Percentiles rank a stretch among this genome's conserved stretches.
phyloP scores from a whole-genome alignment of 306 rosid genomes.

The Boehmeria nivea region DNA sequence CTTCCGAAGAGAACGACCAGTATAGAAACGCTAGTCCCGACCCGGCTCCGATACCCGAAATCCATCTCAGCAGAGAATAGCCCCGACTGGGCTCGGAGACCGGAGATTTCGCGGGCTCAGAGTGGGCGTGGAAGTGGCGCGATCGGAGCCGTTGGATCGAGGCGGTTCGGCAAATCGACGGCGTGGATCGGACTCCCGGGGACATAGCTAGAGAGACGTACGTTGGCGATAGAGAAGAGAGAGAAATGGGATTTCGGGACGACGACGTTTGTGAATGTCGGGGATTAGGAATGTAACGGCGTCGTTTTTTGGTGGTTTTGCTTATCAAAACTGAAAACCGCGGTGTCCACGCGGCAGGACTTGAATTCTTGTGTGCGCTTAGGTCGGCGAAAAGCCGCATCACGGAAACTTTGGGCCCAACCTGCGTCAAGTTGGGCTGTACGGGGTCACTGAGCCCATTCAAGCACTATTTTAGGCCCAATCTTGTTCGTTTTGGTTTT shows the following conservation, averaged over 20 bases:
- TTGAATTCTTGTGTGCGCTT: too few relatives aligned
- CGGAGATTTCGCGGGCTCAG: neutral
- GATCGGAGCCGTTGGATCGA: conserved; percentile 23
- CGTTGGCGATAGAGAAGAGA: neutral
- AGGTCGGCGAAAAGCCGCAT: neutral
- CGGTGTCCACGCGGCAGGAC: too few relatives aligned
- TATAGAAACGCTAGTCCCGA: conserved; percentile 51
- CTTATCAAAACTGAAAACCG: too few relatives aligned
- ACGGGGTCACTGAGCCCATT: too few relatives aligned
- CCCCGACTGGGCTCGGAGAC: neutral
- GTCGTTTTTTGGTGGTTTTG: neutral
- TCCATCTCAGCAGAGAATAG: conserved; percentile 24
- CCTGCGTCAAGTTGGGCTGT: too few relatives aligned
- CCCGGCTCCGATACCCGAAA: conserved; percentile 33
- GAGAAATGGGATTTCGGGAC: neutral
- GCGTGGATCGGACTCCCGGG: conserved; percentile 22
- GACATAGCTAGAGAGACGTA: conserved; percentile 37
- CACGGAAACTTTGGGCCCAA: too few relatives aligned
- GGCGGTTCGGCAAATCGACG: too few relatives aligned
- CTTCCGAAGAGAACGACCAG: conserved; percentile 27
- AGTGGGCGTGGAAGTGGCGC: conserved; percentile 21
- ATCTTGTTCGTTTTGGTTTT: too few relatives aligned
- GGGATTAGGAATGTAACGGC: neutral
- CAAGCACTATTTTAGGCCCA: too few relatives aligned
- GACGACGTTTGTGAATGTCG: neutral